These are phyloP conservation scores for Pseudonitzschia delicatissima DNA, from an alignment of 108 stramenopile genomes.

Conservation along the genomic window DNA sequence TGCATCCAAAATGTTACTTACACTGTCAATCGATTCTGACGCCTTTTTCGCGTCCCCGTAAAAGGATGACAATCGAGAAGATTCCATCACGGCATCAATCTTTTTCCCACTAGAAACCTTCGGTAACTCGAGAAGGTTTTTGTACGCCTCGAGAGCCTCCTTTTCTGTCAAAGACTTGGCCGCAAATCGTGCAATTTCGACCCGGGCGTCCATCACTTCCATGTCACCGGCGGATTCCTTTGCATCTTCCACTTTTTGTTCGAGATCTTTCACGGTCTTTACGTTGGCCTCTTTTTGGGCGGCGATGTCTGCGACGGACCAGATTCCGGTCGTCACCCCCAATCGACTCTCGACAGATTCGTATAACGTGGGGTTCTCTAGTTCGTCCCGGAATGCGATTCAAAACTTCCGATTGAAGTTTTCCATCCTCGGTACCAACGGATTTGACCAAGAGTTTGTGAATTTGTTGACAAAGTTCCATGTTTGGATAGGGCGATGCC, in stretches of 20 bases:
- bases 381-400: constrained; percentile 45
- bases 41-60: constrained; percentile 64
- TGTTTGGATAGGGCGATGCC: constrained; percentile 73
- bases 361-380: constrained; percentile 76
- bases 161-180: constrained; percentile 82
- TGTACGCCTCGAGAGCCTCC: constrained; percentile 79
- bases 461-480: constrained; percentile 68
- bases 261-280: constrained; percentile 40
- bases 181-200: constrained; percentile 83
- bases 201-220: constrained; percentile 93
- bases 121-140: constrained; percentile 74
- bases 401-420: constrained; percentile 43
- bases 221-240: constrained; percentile 94
- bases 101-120: constrained; percentile 95
- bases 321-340: constrained; percentile 13
- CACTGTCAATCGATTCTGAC: constrained; percentile 59
- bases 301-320: constrained; percentile 43
- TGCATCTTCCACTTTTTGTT: constrained; percentile 68
- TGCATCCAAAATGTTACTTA: no score
- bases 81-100: constrained; percentile 93
- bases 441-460: constrained; percentile 55
- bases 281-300: constrained; percentile 43
- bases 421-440: constrained; percentile 28
- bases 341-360: constrained; percentile 36
- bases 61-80: constrained; percentile 85